Evolutionary conservation across 2,329 filamentous ascomycete species (phyloP), one percentile per base, ranked within the genome.

Genomic region (Aureobasidium sp.): DNA sequence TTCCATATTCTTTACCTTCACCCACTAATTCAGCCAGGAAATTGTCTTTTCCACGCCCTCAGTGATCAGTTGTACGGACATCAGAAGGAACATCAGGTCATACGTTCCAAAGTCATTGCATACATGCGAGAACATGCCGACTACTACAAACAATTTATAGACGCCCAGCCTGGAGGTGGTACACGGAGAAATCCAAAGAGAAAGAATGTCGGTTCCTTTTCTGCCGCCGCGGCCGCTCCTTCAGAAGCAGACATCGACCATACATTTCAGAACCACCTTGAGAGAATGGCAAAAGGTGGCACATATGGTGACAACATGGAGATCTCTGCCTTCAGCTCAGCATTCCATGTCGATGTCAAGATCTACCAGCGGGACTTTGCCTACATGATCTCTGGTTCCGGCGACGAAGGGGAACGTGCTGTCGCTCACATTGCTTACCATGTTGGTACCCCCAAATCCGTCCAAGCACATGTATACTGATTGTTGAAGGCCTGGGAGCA

Each of bases 21-120:
- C 37, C 50, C 35, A 38, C 40, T 55, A 42, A 45, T 44, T 12
- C 35, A 29, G 21, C 37, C 59, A 85, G 83, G 82, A 60, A 85
- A 85, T 70, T 86, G 83, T 67, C 76, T 86, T 32, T 86, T 85
- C 71, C 80, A 82, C 66, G 81, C 81, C 57, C 72, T 85, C 34
- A 82, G 80, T 58, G 81, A 85, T 64, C 81, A 86, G 71, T 67
- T 86, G 49, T 84, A 80, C 63, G 83, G 81, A 58, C 68, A 78
- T 62, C 78, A 82, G 62, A 70, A 74, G 55, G 71, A 77, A 57
- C 79, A 82, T 62, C 65, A 70, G 52, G 72, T 79, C 60, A 81
- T 87, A 61, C 81, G 84, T 47, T 69, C 72, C 44, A 70, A 68
- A 40, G 75, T 84, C 47, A 79, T 85, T 58, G 67, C 77, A 55